These are phyloP conservation scores for Trametes cinnabarina DNA, from an alignment of 768 basidiomycete genomes.

Conservation along the genomic window DNA sequence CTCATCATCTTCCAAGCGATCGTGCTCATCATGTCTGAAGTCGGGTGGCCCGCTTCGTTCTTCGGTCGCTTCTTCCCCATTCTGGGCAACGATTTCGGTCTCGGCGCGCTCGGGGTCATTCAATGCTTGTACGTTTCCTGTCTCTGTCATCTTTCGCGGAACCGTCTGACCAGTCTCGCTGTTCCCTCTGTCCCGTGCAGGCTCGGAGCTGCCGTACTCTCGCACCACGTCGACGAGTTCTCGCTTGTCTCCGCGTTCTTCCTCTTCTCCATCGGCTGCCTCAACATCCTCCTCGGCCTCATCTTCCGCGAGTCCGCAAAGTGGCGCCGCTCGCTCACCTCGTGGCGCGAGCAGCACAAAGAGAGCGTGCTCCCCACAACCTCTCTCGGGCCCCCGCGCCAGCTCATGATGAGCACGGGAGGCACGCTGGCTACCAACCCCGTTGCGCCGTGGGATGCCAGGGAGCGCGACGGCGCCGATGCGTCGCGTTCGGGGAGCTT, in stretches of 20 bases:
- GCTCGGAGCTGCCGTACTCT: conserved; percentile 59
- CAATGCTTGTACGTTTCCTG: conserved; percentile 54
- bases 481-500: conserved; percentile 20
- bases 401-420: conserved; percentile 13
- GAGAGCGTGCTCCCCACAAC: conserved; percentile 53
- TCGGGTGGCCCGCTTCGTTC: conserved; percentile 75
- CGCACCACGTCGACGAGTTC: conserved; percentile 76
- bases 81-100: conserved; percentile 77
- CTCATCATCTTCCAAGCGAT: conserved; percentile 85
- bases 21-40: conserved; percentile 77
- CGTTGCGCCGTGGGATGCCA: conserved; percentile 28
- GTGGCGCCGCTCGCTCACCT: conserved; percentile 60
- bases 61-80: conserved; percentile 87
- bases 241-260: conserved; percentile 90
- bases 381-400: conserved; percentile 20
- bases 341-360: conserved; percentile 61
- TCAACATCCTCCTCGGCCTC: conserved; percentile 73
- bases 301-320: conserved; percentile 73
- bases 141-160: background rate
- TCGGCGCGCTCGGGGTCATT: conserved; percentile 84
- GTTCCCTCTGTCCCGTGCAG: background rate
- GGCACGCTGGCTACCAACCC: background rate
- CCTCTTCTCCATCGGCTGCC: conserved; percentile 84
- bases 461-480: conserved; percentile 17
- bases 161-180: no score